Evolutionary conservation across 2,329 filamentous ascomycete species (phyloP).

Genomic region (Alternaria incomplexa): DNA sequence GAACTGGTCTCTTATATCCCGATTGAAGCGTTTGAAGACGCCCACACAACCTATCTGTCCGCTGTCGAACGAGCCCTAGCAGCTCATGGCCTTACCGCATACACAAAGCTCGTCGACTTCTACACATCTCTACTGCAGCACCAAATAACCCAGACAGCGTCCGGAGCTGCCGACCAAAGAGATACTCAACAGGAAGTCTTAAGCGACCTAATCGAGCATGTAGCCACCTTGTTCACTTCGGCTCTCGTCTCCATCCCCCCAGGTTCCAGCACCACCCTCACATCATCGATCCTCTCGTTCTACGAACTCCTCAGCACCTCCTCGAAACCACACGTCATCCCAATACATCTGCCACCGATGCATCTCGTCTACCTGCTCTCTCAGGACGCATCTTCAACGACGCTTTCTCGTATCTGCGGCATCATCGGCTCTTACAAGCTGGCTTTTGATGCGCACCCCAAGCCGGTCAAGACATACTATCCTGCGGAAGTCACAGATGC

Average conservation of each 20-base stretch:
- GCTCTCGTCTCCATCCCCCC: slow-evolving; percentile 35
- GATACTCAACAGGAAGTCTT: slow-evolving; percentile 52
- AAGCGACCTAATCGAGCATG: slow-evolving; percentile 35
- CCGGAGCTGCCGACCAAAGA: slow-evolving; percentile 26
- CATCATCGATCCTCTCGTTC: slow-evolving; percentile 65
- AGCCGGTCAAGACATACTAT: slow-evolving; percentile 48
- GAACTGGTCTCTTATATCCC: slow-evolving; percentile 53
- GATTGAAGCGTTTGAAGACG: slow-evolving; percentile 59
- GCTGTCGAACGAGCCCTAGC: slow-evolving; percentile 52
- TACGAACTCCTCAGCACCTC: slow-evolving; percentile 67
- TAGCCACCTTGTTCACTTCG: slow-evolving; percentile 39
- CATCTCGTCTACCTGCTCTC: slow-evolving; percentile 73
- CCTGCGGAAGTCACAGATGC: slow-evolving; percentile 52
- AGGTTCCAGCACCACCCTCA: slow-evolving; percentile 46
- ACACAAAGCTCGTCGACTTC: slow-evolving; percentile 66
- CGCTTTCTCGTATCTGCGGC: slow-evolving; percentile 71
- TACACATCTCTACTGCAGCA: slow-evolving; percentile 71
- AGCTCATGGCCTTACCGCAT: slow-evolving; percentile 54
- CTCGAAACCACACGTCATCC: slow-evolving; percentile 52
- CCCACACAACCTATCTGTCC: slow-evolving; percentile 48
- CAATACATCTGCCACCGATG: slow-evolving; percentile 71
- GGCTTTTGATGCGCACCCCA: slow-evolving; percentile 70
- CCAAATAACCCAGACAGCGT: slow-evolving; percentile 51
- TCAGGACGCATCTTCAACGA: slow-evolving; percentile 68
- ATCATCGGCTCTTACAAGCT: slow-evolving; percentile 76